Evolutionary conservation across 352 stramenopile genomes (phyloP).

Genomic region (Globisporangium irregulare): DNA sequence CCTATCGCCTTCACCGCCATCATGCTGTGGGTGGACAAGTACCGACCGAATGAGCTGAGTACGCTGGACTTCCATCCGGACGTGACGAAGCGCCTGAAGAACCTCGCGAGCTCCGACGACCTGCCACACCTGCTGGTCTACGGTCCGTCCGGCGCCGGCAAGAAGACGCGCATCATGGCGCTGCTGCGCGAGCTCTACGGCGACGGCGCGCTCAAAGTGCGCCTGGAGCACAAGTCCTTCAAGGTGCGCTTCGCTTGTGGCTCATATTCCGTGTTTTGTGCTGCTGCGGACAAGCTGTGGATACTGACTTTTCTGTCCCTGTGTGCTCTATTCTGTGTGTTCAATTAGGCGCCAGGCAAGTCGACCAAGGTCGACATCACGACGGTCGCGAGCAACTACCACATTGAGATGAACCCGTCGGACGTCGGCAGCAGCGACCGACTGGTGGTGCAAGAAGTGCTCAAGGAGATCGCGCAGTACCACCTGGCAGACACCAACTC

Average conservation of each 20-base stretch:
- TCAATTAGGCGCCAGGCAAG: slow-evolving; percentile 42
- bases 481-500: slow-evolving; percentile 76
- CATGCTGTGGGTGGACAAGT: slow-evolving; percentile 99
- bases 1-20: background rate
- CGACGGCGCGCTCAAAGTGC: slow-evolving; percentile 89
- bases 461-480: slow-evolving; percentile 99
- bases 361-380: slow-evolving; percentile 97
- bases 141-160: slow-evolving; percentile 96
- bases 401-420: slow-evolving; percentile 99
- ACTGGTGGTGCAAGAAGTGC: slow-evolving; percentile 98
- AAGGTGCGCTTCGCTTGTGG: slow-evolving; percentile 45
- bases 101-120: slow-evolving; percentile 79
- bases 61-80: slow-evolving; percentile 93
- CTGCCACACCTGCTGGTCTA: slow-evolving; percentile 98
- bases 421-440: slow-evolving; percentile 97
- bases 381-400: slow-evolving; percentile 97
- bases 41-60: slow-evolving; percentile 91
- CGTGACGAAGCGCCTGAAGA: slow-evolving; percentile 89
- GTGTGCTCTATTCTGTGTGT: background rate
- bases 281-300: background rate
- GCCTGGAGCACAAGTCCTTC: slow-evolving; percentile 91
- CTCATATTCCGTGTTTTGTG: background rate
- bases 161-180: slow-evolving; percentile 98
- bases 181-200: slow-evolving; percentile 96
- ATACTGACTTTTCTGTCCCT: background rate